Base-by-base conservation (phyloP, 163 green algal species). In the Picocystis sp. region DNA sequence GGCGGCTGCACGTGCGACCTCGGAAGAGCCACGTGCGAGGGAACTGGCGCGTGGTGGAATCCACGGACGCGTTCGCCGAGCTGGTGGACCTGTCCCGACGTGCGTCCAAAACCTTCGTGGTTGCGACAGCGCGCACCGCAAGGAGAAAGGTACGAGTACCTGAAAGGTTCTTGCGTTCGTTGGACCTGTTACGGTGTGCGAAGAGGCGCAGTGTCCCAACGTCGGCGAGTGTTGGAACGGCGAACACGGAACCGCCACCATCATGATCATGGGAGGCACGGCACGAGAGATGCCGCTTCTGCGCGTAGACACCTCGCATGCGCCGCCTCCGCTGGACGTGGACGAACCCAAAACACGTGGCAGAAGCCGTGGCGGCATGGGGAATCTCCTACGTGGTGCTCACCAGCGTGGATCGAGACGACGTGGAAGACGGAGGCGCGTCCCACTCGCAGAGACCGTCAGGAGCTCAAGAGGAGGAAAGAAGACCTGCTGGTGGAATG, bases 151-250 rank as follows among this genome's bases (percentile, higher is more conserved):
- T 95, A 83, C 53, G 51, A 75, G 15, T 72, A 83, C 44, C 59
- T 96, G 3, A 83, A 80, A 21, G 46, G 60, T 3, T 77, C 61
- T 71, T 96, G 53, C 58, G 71, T 1, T 71, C 61, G 5, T 68
- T 94, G 22, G 82, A 84, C 50, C 80, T 95, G 17, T 67, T 75
- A 95, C 87, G 10, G 82, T 96, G 48, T 95, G 87, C 62, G 81
- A 96, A 63, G 87, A 95, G 64, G 87, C 87, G 24, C 76, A 91
- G 76, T 96, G 87, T 62, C 87, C 87, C 45, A 96, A 95, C 74
- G 89, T 96, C 44, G 87, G 87, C 14, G 90, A 97, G 64, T 92
- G 86, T 67, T 95, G 82, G 82, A 82, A 82, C 51, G 82, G 82
- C 11, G 56, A 56, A 22, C 63, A 61, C 21, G 62, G 55, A 22